Base-by-base conservation (phyloP, 805 yeast species). In the Pichia ethanolica region DNA sequence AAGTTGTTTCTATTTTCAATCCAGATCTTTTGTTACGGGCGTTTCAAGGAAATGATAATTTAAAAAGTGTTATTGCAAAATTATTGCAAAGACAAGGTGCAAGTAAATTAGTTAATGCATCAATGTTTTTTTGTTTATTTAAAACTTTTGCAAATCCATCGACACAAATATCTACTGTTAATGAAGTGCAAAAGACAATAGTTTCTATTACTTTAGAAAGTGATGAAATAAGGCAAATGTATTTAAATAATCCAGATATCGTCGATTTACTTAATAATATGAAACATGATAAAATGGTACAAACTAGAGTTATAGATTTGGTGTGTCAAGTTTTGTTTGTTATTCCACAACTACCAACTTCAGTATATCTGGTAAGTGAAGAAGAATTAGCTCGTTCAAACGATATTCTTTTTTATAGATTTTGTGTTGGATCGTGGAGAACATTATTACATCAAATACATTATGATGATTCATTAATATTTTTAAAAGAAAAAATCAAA, bases 241-340 rank as follows among this genome's bases (percentile, higher is more conserved):
- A 70, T 10, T 47, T 59, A 5, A 58, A 66, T 1, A 55, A 58
- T 37, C 6, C 20, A 10, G 65, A 59, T 32, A 54, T 65, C 25
- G 42, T 58, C 20, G 47, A 48, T 4, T 35, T 59, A 10, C 50
- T 70, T 37, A 26, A 39, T 5, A 40, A 52, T 26, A 60, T 64
- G 55, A 57, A 59, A 39, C 33, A 34, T 7, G 59, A 67, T 41
- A 57, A 61, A 2, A 53, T 56, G 12, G 54, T 59, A 7, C 56
- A 58, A 42, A 59, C 67, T 14, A 58, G 69, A 46, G 53, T 68
- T 3, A 61, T 65, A 50, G 69, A 62, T 45, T 52, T 69, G 38
- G 42, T 65, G 0, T 57, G 60, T n/a, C 54, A 59, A 3, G 39
- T 67, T 20, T 49, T 68, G 20, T 61, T 58, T 0, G 51, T 53